A percentile compares a stretch with the other conserved stretches of the same genome.
These are phyloP conservation scores for Abortiporus biennis DNA, from an alignment of 1,284 basidiomycete genomes.

Conservation along the genomic window DNA sequence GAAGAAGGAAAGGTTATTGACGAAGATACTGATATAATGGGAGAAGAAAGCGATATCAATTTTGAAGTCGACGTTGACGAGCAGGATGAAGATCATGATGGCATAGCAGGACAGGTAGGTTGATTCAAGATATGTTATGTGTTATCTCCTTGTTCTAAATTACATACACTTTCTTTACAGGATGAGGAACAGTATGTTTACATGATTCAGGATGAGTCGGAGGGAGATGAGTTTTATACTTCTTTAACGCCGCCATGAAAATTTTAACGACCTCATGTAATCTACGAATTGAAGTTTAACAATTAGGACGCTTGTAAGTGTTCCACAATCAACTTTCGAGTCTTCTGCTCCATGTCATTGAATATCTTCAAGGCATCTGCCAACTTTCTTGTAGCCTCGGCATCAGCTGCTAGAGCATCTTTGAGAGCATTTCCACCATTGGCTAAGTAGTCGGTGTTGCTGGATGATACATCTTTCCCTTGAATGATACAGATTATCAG, in stretches of 20 bases:
- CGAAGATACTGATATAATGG: not conserved
- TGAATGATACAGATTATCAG: too few species aligned
- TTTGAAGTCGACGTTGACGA: not conserved
- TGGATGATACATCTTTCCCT: too few species aligned
- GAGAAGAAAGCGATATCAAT: not conserved
- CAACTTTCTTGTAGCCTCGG: conserved; percentile 35
- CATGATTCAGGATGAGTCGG: too few species aligned
- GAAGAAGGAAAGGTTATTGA: conserved; percentile 14
- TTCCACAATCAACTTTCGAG: conserved; percentile 25
- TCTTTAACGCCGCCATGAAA: too few species aligned
- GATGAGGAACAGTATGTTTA: conserved; percentile 9
- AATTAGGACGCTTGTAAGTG: conserved; percentile 19
- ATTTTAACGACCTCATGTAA: too few species aligned
- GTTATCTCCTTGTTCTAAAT: too few species aligned
- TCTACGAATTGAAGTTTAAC: too few species aligned
- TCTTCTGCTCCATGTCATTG: conserved; percentile 34
- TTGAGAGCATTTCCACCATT: conserved; percentile 27
- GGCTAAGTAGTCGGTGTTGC: conserved; percentile 28
- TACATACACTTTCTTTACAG: not conserved
- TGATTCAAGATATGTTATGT: conserved; percentile 1
- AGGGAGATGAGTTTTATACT: too few species aligned
- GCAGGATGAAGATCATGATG: not conserved
- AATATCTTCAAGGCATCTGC: conserved; percentile 39
- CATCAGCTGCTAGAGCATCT: conserved; percentile 29
- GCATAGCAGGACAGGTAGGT: not conserved